Conservation (phyloP, 371 early-diverging fungal species). For the Basidiobolus meristosporus region DNA sequence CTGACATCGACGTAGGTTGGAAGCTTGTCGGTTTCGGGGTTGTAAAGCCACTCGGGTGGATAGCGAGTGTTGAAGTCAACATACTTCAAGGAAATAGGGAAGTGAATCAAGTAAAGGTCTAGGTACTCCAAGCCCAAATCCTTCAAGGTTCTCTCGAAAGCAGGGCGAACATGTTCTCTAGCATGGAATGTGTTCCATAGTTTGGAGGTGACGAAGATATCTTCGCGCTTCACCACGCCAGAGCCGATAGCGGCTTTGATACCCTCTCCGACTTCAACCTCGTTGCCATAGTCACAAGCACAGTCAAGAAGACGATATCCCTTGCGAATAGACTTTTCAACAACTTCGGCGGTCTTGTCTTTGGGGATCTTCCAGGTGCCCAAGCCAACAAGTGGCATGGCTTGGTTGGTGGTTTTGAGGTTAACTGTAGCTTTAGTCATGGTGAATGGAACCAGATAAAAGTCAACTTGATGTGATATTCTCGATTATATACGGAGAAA, state of each 20-base stretch:
- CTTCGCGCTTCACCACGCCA: conserved; percentile 37
- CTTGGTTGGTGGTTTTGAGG: background rate
- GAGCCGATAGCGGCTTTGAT: conserved; percentile 15
- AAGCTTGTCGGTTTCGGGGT: conserved; percentile 10
- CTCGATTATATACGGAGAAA: too few species aligned
- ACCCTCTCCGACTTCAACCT: conserved; percentile 38
- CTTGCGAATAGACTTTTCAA: conserved; percentile 1
- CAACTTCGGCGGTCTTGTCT: conserved; percentile 1
- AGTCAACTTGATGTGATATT: too few species aligned
- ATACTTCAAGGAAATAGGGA: conserved; percentile 18
- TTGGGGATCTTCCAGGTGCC: conserved; percentile 4
- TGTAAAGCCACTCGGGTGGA: conserved; percentile 11
- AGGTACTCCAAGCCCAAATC: conserved; percentile 34
- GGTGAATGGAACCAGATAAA: too few species aligned
- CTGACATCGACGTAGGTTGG: conserved; percentile 5
- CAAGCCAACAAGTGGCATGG: conserved; percentile 5
- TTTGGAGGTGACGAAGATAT: conserved; percentile 54
- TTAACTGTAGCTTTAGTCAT: too few species aligned
- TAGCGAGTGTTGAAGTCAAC: conserved; percentile 9
- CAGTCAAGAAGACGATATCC: conserved; percentile 10
- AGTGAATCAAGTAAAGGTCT: conserved; percentile 62
- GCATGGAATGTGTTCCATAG: conserved; percentile 22
- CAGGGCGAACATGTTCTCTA: conserved; percentile 12
- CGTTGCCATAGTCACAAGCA: conserved; percentile 29
- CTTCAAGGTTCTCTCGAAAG: conserved; percentile 11